These are phyloP conservation scores for Puccinia polysora DNA, from an alignment of 1,284 basidiomycete genomes.

Conservation along the genomic window DNA sequence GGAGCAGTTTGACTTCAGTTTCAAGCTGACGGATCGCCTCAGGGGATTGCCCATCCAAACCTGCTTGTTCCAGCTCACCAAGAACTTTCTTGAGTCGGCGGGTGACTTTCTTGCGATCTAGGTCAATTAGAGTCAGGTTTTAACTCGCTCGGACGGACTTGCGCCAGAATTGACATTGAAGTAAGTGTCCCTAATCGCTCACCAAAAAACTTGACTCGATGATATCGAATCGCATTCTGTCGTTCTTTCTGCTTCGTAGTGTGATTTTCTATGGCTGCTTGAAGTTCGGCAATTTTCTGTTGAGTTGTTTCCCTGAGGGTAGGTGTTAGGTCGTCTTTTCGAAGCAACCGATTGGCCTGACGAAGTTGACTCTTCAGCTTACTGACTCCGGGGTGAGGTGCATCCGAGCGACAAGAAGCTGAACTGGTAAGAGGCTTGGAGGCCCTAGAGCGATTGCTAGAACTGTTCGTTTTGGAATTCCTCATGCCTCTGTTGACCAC, in stretches of 20 bases:
- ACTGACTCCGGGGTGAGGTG: conserved; percentile 5
- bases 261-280: conserved; percentile 4
- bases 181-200: neutral
- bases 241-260: conserved; percentile 34
- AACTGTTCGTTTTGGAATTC: conserved; percentile 68
- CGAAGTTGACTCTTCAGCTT: conserved; percentile 43
- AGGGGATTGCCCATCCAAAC: neutral
- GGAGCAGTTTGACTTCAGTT: conserved; percentile 15
- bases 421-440: too few species aligned
- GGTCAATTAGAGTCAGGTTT: neutral
- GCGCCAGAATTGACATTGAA: neutral
- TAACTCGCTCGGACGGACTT: neutral
- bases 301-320: conserved; percentile 16
- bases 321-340: conserved; percentile 22
- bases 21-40: neutral
- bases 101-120: conserved; percentile 34
- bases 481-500: conserved; percentile 50
- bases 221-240: conserved; percentile 39
- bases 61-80: conserved; percentile 8
- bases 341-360: conserved; percentile 34
- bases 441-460: too few species aligned
- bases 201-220: conserved; percentile 42
- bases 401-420: neutral
- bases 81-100: conserved; percentile 34
- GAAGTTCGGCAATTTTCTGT: conserved; percentile 10